A percentile compares a stretch with the other conserved stretches of the same genome.
Evolutionary conservation across 495 filamentous ascomycete genomes (phyloP).

Genomic region (Tuber brumale): DNA sequence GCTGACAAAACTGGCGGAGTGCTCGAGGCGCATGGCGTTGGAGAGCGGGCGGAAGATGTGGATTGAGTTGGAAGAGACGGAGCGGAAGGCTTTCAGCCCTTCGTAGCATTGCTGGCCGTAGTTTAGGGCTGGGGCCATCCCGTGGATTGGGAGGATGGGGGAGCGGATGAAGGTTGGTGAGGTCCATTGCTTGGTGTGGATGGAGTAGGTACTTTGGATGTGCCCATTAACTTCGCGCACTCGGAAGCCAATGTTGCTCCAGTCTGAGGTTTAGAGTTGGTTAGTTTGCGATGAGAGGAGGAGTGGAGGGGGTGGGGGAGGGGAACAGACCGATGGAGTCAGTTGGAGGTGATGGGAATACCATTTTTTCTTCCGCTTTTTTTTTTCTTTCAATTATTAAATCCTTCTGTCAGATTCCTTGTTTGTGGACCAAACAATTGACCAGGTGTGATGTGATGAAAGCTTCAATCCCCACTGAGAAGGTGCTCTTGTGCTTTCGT

Average conservation of each 20-base stretch:
- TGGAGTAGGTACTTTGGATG: slow-evolving; percentile 65
- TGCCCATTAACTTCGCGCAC: slow-evolving; percentile 83
- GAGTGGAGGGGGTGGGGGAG: background rate
- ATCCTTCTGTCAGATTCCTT: background rate
- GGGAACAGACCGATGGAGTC: slow-evolving; percentile 59
- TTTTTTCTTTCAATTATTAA: background rate
- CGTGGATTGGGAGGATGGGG: slow-evolving; percentile 75
- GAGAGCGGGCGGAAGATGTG: slow-evolving; percentile 72
- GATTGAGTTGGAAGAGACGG: slow-evolving; percentile 55
- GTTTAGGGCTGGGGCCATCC: slow-evolving; percentile 84
- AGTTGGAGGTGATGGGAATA: slow-evolving; percentile 76
- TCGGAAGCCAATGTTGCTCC: slow-evolving; percentile 82
- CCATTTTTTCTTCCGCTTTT: slow-evolving; percentile 30
- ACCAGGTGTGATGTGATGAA: slow-evolving; percentile 2
- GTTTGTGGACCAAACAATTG: background rate
- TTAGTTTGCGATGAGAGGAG: background rate
- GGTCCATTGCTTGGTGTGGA: slow-evolving; percentile 66
- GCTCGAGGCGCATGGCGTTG: slow-evolving; percentile 74
- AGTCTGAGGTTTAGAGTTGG: slow-evolving; percentile 52
- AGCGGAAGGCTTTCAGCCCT: slow-evolving; percentile 84
- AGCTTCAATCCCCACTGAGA: background rate
- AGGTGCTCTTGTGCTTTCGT: background rate
- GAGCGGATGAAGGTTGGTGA: slow-evolving; percentile 64
- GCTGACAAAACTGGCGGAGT: slow-evolving; percentile 68
- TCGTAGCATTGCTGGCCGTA: slow-evolving; percentile 92